Evolutionary conservation across 176 grass and related monocot genomes (phyloP), one percentile per base, ranked within the genome.

Genomic region (Saccharum officinarum): DNA sequence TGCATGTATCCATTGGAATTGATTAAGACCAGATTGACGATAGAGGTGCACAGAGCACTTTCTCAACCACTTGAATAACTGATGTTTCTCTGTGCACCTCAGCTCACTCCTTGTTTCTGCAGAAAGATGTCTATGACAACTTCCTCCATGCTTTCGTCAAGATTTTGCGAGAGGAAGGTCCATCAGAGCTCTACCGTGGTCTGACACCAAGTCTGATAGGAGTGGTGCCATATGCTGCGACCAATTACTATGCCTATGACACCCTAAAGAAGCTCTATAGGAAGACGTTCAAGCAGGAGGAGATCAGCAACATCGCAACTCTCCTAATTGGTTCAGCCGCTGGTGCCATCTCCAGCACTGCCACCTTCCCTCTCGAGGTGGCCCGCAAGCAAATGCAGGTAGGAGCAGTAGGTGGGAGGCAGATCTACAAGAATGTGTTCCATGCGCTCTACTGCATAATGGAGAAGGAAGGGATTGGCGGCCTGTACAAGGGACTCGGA

Each of bases 361-460:
- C 97, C 33, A 99, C 97, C 60, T 99, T 99, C 78, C 97, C 97
- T 2, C 93, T 99, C 0, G 97, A 99, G 79, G 97, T 99, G 15
- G 94, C 97, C 68, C 90, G 97, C 26, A 99, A 99, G 79, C 97
- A 96, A 72, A 99, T 99, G 97, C 97, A 97, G 78, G 94, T 92
- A 0, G 97, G 97, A 47, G 94, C 97, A 33, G 97, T 96, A 13
- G 93, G 93, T 0, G 92, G 93, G 11, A 84, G 97, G 69, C 87
- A 89, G 74, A 79, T 96, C 17, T 99, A 96, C 90, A 99, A 94
- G 82, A 99, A 99, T n/a, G 93, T 99, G 86, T 92, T 96, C 76
- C 92, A 96, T 86, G 97, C 94, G 10, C 92, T 99, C 9, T 83
- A 96, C n/a, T 86, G 97, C 87, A 99, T 99, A 76, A 79, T 94